Percentiles rank a stretch among this genome's conserved stretches.
Evolutionary conservation across 225 moss, liverwort and hornwort species (phyloP).

Genomic region (Sphagnum contortum): DNA sequence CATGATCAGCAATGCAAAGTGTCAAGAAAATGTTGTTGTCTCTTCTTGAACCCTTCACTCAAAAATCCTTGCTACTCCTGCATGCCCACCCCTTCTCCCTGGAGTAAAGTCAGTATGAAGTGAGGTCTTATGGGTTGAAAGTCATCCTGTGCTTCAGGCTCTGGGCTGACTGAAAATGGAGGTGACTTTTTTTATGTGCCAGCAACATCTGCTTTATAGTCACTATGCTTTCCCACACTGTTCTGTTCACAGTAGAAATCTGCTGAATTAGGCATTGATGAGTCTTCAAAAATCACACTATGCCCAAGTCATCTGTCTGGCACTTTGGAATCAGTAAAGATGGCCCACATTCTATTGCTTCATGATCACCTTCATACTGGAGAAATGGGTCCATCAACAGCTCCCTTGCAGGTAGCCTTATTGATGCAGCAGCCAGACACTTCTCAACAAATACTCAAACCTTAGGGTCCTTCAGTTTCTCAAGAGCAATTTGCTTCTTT

Average conservation of each 20-base stretch:
- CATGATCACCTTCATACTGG: constrained; percentile 22
- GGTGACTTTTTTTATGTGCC: constrained; percentile 1
- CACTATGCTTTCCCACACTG: constrained; percentile 10
- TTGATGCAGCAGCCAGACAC: constrained; percentile 51
- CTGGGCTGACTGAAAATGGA: background rate
- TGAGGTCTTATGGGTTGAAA: background rate
- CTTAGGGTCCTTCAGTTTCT: constrained; percentile 49
- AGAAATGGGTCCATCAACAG: constrained; percentile 67
- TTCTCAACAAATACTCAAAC: constrained; percentile 56
- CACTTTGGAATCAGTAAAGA: constrained; percentile 6
- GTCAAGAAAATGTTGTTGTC: constrained; percentile 51
- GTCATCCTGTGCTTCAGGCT: constrained; percentile 3
- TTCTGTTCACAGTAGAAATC: constrained; percentile 25
- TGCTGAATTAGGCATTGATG: constrained; percentile 24
- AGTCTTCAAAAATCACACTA: constrained; percentile 7
- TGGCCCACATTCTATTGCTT: constrained; percentile 12
- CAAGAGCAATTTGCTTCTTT: constrained; percentile 53
- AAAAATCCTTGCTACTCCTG: constrained; percentile 45
- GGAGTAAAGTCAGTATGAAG: constrained; percentile 1
- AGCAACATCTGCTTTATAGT: constrained; percentile 1
- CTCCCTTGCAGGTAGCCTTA: constrained; percentile 52
- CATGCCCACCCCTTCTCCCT: constrained; percentile 22
- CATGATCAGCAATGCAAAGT: constrained; percentile 51
- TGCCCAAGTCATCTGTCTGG: constrained; percentile 3
- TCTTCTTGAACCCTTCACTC: constrained; percentile 58